Percentiles rank a stretch among this genome's conserved stretches.
phyloP scores from a whole-genome alignment of 192 early-diverging fungal genomes.

The Entomortierella lignicola region DNA sequence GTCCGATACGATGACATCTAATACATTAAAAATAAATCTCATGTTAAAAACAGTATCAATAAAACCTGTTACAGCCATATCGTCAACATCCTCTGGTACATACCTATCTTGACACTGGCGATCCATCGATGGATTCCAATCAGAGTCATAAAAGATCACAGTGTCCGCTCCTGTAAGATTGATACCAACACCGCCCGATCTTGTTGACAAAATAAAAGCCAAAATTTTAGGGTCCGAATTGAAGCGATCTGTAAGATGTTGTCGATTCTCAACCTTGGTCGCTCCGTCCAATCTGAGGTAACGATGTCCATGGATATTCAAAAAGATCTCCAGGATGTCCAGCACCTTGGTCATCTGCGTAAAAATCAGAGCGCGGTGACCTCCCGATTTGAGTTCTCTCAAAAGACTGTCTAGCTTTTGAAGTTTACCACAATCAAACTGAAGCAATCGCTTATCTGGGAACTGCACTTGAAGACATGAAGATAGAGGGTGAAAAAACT shows the following conservation, averaged over 20 bases:
- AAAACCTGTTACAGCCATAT: no score
- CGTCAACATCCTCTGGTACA: neutral
- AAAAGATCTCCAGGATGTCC: conserved; percentile 74
- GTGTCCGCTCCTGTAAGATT: conserved; percentile 85
- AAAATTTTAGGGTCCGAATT: conserved; percentile 67
- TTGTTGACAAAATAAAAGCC: conserved; percentile 70
- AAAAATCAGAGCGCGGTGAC: conserved; percentile 72
- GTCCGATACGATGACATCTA: conserved; percentile 76
- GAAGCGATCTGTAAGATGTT: conserved; percentile 68
- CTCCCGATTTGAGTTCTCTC: conserved; percentile 65
- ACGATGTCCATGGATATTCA: conserved; percentile 74
- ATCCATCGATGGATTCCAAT: conserved; percentile 85
- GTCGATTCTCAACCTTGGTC: conserved; percentile 69
- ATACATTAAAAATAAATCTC: neutral
- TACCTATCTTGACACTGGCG: conserved; percentile 75
- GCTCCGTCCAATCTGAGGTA: conserved; percentile 72
- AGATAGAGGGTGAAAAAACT: conserved; percentile 69
- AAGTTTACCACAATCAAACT: conserved; percentile 88
- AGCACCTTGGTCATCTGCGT: conserved; percentile 77
- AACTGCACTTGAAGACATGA: conserved; percentile 80
- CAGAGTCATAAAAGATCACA: conserved; percentile 82
- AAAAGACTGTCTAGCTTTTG: conserved; percentile 69
- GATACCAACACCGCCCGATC: conserved; percentile 82
- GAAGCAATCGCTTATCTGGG: conserved; percentile 84
- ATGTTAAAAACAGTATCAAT: neutral